phyloP scores from a whole-genome alignment of 495 filamentous ascomycete species.

The Endocarpon pusillum region DNA sequence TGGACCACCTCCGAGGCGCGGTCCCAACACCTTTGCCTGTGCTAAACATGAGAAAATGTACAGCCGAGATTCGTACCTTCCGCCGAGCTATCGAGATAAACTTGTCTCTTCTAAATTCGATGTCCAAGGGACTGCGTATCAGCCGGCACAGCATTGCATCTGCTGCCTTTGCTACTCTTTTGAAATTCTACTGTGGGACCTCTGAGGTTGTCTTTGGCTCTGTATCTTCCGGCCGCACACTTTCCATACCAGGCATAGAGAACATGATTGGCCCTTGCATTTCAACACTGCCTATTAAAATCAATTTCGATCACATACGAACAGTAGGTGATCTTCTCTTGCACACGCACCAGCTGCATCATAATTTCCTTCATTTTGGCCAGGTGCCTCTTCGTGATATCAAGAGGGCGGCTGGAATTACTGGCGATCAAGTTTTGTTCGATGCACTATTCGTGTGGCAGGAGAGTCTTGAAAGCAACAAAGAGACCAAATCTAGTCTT shows the following conservation, averaged over 20 bases:
- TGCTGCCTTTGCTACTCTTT: constrained; percentile 46
- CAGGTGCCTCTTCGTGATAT: constrained; percentile 47
- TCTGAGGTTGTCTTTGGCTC: constrained; percentile 58
- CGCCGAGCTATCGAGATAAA: constrained; percentile 19
- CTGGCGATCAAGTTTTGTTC: constrained; percentile 35
- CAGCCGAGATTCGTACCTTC: constrained; percentile 11
- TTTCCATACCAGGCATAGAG: constrained; percentile 48
- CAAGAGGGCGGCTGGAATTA: constrained; percentile 34
- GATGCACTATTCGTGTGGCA: constrained; percentile 67
- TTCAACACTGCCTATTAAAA: constrained; percentile 46
- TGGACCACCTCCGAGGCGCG: constrained; percentile 28
- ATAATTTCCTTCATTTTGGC: constrained; percentile 39
- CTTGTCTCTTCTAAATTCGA: constrained; percentile 14
- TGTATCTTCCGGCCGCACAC: constrained; percentile 57
- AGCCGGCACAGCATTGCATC: constrained; percentile 48
- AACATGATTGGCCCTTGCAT: constrained; percentile 58
- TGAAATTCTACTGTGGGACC: constrained; percentile 40
- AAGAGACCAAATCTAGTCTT: constrained; percentile 17
- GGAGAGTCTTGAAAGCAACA: constrained; percentile 35
- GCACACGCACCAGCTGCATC: constrained; percentile 40
- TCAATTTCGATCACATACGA: constrained; percentile 25
- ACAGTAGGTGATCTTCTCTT: constrained; percentile 39
- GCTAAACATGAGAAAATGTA: constrained; percentile 11
- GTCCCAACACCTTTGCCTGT: constrained; percentile 16
- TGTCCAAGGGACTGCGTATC: constrained; percentile 15